phyloP scores from a whole-genome alignment of 495 filamentous ascomycete species.

The Margaritispora aquatica region DNA sequence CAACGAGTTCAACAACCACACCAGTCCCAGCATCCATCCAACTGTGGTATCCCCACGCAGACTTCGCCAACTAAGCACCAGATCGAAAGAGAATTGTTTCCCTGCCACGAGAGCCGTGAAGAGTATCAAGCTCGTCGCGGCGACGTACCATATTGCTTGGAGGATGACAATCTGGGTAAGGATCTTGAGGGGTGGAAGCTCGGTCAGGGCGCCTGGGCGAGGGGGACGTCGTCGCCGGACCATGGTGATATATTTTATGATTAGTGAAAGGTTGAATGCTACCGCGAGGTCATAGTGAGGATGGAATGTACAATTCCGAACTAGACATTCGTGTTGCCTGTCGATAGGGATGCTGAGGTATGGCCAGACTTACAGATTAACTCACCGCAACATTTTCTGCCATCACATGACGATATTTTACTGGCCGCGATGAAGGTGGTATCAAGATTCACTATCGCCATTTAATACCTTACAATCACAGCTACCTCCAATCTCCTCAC shows the following conservation, averaged over 20 bases:
- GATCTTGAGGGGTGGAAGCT: constrained; percentile 80
- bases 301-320: neutral
- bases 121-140: constrained; percentile 67
- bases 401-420: neutral
- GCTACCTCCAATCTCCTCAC: neutral
- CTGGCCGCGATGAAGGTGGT: no score
- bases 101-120: constrained; percentile 88
- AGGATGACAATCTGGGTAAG: constrained; percentile 79
- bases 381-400: neutral
- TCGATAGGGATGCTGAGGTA: neutral
- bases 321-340: neutral
- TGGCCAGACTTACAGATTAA: neutral
- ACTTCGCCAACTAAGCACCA: constrained; percentile 76
- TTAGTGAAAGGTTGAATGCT: neutral
- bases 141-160: constrained; percentile 78
- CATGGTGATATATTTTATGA: neutral
- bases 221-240: constrained; percentile 69
- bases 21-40: constrained; percentile 84
- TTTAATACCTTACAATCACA: neutral
- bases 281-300: neutral
- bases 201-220: constrained; percentile 70
- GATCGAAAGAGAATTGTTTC: constrained; percentile 56
- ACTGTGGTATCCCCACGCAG: constrained; percentile 84
- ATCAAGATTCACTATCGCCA: no score
- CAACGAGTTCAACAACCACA: constrained; percentile 76